Evolutionary conservation across 2,329 filamentous ascomycete species (phyloP), one percentile per base, ranked within the genome.

Genomic region (Venturia pyrina): DNA sequence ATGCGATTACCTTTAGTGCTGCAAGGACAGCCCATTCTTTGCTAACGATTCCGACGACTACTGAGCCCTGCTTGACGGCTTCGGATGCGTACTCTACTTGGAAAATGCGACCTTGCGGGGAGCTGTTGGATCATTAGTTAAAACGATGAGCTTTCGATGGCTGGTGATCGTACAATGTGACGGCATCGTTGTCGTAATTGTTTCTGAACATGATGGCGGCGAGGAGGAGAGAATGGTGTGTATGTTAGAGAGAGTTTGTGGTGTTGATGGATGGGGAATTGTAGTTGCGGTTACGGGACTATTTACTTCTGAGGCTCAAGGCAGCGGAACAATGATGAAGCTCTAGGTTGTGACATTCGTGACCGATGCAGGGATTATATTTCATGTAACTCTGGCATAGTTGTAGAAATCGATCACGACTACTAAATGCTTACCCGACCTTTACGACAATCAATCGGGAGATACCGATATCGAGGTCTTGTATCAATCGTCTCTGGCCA

Each of bases 151-250:
- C 13, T 46, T 37, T 32, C 13, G 65, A 53, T 24, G 53, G 21
- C 7, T 24, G 37, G 61, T 67, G 48, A 75, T 80, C 88, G 81
- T 85, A 96, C 92, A 98, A 99, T 81, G 95, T 99, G 81, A 98
- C 93, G 69, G 93, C 96, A 81, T 99, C 95, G 87, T 99, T 99
- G 83, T 99, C 95, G 85, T 99, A 99, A 81, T 98, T 98, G 85
- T 99, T 99, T 81, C 95, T 87, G 83, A 99, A 99, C 95, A 99
- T 98, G 75, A 75, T 87, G 84, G 70, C 44, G 15, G 21, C 11
- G n/a, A 34, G 24, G 19, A 48, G 46, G 34, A 8, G 41, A n/a
- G 43, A 5, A 24, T 46, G 19, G 40, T 28, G 11, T 40, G 24
- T n/a, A 32, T 59, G 28, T 37, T 5, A 32, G 19, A 21, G 32